Base-by-base conservation (phyloP, 208 protist genomes). In the Wallacemonas collosoma region DNA sequence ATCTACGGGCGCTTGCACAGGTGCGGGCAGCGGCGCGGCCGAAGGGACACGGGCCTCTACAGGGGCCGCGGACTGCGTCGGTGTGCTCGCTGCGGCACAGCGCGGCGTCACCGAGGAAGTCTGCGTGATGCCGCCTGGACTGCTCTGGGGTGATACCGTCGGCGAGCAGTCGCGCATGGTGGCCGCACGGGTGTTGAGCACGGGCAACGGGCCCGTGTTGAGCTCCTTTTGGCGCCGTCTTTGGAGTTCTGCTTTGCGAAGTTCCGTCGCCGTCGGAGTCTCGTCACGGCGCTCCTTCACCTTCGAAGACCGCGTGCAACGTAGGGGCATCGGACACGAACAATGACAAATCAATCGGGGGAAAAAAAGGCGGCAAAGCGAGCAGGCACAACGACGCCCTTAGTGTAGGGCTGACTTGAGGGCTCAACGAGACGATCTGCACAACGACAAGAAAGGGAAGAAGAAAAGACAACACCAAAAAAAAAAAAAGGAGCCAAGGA, bases 261-360 rank as follows among this genome's bases (percentile, higher is more conserved):
- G 54, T 50, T 85, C 72, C 8, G 80, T 85, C 17, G 77, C n/a
- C 12, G 80, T 85, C 3, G 48, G 56, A 5, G 62, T 35, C 6
- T 12, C 41, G 14, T 50, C 12, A 17, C 38, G 71, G 39, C 58
- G 26, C 43, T 66, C 65, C 60, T 82, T 78, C 1, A 78, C 70
- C 69, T 83, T 77, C 43, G 55, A 70, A 14, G 14, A 7, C 0
- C 48, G 36, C 15, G 11, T 17, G 47, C 73, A 76, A 11, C 43
- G 57, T 35, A 85, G 50, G 26, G 73, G 61, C 43, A 48, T 78
- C 8, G 3, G 2, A 55, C 4, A 67, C 39, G 53, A 26, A 26
- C 26, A 26, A 26, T 26, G 26, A 26, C 0, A 26, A 26, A 26
- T 26, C 26, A 26, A 26, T 26, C 26, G 26, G 26, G 26, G 26